These are phyloP conservation scores for Alternaria consortialis DNA, from an alignment of 2,329 filamentous ascomycete species.

Conservation along the genomic window DNA sequence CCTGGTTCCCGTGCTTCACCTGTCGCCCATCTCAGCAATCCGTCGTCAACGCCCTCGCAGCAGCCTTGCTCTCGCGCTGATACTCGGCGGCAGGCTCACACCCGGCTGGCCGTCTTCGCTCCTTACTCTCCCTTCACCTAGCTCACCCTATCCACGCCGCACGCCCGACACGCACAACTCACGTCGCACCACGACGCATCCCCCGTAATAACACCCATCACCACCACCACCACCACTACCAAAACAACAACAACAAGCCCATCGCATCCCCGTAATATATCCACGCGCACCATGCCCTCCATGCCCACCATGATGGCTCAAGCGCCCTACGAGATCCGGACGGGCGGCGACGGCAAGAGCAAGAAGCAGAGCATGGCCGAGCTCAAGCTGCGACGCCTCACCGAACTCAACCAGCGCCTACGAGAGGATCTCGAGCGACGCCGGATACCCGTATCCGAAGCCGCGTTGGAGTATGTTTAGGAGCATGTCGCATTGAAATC, in stretches of 20 bases:
- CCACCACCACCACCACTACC: conserved; percentile 13
- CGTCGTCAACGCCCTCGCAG: conserved; percentile 35
- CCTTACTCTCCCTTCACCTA: conserved; percentile 41
- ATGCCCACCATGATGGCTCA: conserved; percentile 61
- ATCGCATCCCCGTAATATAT: conserved; percentile 13
- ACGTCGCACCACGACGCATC: conserved; percentile 33
- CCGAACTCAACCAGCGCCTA: conserved; percentile 94
- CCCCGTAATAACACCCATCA: conserved; percentile 19
- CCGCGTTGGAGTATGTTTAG: conserved; percentile 65
- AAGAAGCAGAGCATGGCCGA: conserved; percentile 99
- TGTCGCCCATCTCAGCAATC: conserved; percentile 31
- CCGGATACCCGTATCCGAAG: conserved; percentile 94
- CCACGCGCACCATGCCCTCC: conserved; percentile 32
- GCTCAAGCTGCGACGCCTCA: conserved; percentile 93
- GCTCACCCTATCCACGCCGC: conserved; percentile 35
- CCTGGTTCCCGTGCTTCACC: conserved; percentile 23
- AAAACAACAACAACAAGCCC: conserved; percentile 13
- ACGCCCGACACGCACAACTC: conserved; percentile 31
- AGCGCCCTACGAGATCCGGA: conserved; percentile 71
- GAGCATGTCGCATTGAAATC: background rate
- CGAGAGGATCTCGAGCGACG: conserved; percentile 96
- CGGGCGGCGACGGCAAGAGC: conserved; percentile 75
- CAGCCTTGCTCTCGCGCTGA: conserved; percentile 36
- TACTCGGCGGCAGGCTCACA: conserved; percentile 35
- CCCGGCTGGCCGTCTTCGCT: conserved; percentile 46